Percentiles rank a stretch among this genome's conserved stretches.
Evolutionary conservation across 257 asterid genomes (phyloP).

Genomic region (Mentha longifolia): DNA sequence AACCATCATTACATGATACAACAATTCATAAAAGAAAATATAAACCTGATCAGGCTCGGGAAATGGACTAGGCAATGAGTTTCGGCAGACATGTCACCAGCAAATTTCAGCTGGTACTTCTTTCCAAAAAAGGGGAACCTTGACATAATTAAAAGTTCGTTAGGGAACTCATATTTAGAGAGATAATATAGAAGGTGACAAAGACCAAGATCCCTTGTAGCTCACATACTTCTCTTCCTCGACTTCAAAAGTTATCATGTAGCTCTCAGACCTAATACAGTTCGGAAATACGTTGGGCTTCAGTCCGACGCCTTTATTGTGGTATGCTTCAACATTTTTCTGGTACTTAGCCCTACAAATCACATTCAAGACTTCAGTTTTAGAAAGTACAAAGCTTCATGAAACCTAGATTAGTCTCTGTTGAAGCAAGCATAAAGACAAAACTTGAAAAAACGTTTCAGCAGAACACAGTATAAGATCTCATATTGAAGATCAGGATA

Average conservation of each 20-base stretch:
- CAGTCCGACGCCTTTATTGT: constrained; percentile 76
- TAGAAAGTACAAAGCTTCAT: constrained; percentile 28
- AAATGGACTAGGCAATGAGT: constrained; percentile 93
- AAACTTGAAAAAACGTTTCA: not conserved
- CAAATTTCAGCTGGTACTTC: constrained; percentile 91
- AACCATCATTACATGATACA: constrained; percentile 16
- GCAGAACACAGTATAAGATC: constrained; percentile 18
- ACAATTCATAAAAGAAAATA: constrained; percentile 28
- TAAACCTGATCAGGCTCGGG: constrained; percentile 92
- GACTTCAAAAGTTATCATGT: constrained; percentile 92
- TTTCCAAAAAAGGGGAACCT: constrained; percentile 98
- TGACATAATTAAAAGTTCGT: constrained; percentile 36
- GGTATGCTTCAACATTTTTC: constrained; percentile 96
- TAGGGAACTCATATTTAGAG: constrained; percentile 34
- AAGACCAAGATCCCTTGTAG: constrained; percentile 30
- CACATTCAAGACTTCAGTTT: constrained; percentile 24
- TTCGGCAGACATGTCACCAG: constrained; percentile 73
- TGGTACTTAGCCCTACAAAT: constrained; percentile 92
- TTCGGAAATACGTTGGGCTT: constrained; percentile 87
- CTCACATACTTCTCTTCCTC: constrained; percentile 92
- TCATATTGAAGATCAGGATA: constrained; percentile 22
- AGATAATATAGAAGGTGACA: constrained; percentile 23
- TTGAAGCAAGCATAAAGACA: constrained; percentile 22
- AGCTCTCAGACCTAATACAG: constrained; percentile 91
- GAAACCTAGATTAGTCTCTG: constrained; percentile 18